phyloP scores from a whole-genome alignment of 2,329 filamentous ascomycete genomes.

The Hypomyces perniciosus region DNA sequence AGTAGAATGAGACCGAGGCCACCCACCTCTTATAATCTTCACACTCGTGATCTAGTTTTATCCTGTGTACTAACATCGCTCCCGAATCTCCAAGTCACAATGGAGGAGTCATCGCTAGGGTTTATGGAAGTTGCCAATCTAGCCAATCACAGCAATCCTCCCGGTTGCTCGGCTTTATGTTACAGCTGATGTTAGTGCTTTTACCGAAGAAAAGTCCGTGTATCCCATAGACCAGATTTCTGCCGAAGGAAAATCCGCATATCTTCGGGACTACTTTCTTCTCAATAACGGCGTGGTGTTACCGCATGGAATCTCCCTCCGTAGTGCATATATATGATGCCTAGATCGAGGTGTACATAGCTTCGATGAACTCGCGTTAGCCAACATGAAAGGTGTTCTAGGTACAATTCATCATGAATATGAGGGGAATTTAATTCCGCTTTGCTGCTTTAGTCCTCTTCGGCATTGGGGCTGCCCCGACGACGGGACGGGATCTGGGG shows the following conservation, averaged over 20 bases:
- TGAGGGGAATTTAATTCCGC: background rate
- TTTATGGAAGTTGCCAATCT: background rate
- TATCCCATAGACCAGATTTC: background rate
- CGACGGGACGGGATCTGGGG: conserved; percentile 4
- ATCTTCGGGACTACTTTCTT: too few species aligned
- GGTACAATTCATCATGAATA: too few species aligned
- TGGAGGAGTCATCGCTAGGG: background rate
- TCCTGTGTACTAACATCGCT: too few species aligned
- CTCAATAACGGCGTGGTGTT: too few species aligned
- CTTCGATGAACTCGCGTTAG: background rate
- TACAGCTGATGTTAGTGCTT: background rate
- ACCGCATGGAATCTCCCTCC: too few species aligned
- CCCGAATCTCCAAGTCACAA: too few species aligned
- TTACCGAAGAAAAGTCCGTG: background rate
- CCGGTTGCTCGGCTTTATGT: conserved; percentile 7
- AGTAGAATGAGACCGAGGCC: background rate
- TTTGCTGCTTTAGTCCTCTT: background rate
- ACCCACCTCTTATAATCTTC: background rate
- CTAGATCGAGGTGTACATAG: background rate
- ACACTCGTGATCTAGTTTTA: too few species aligned
- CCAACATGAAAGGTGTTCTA: background rate
- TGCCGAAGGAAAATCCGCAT: too few species aligned
- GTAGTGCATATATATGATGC: background rate
- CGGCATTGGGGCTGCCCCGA: background rate
- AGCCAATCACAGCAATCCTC: background rate